Evolutionary conservation across 345 rosid species (phyloP).

Genomic region (Ceriops tagal): DNA sequence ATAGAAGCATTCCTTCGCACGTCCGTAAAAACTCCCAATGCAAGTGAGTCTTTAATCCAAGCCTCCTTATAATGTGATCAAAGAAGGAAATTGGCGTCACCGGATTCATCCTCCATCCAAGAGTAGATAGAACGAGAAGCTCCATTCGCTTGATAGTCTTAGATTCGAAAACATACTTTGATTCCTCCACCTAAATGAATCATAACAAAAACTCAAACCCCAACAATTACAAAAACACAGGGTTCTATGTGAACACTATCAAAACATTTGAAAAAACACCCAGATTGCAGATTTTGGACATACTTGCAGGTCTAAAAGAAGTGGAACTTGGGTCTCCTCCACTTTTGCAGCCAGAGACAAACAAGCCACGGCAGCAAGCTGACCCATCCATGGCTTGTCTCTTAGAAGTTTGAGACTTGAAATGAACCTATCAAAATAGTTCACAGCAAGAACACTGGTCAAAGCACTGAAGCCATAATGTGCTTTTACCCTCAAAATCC

Average conservation of each 20-base stretch:
- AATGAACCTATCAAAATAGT: constrained; percentile 83
- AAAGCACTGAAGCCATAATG: constrained; percentile 60
- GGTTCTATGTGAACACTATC: constrained; percentile 2
- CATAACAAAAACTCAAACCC: constrained; percentile 10
- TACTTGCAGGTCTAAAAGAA: constrained; percentile 82
- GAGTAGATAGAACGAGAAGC: constrained; percentile 75
- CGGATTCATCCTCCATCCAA: constrained; percentile 87
- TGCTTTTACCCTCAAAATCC: constrained; percentile 63
- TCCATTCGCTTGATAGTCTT: constrained; percentile 92
- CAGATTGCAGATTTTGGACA: constrained; percentile 22
- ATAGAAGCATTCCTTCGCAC: constrained; percentile 74
- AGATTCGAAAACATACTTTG: constrained; percentile 69
- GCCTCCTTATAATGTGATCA: constrained; percentile 63
- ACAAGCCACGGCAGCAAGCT: constrained; percentile 83
- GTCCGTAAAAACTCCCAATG: constrained; percentile 56
- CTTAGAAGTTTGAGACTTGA: constrained; percentile 46
- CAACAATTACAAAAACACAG: constrained; percentile 3
- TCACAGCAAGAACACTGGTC: constrained; percentile 72
- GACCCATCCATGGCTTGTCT: constrained; percentile 93
- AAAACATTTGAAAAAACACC: constrained; percentile 33
- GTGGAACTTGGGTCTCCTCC: constrained; percentile 80
- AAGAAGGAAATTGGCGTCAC: constrained; percentile 81
- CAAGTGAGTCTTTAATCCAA: constrained; percentile 48
- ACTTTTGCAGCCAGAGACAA: constrained; percentile 89
- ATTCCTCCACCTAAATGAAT: constrained; percentile 59